These are phyloP conservation scores for Coccomyxa sp. DNA, from an alignment of 139 green algal genomes.

Conservation along the genomic window DNA sequence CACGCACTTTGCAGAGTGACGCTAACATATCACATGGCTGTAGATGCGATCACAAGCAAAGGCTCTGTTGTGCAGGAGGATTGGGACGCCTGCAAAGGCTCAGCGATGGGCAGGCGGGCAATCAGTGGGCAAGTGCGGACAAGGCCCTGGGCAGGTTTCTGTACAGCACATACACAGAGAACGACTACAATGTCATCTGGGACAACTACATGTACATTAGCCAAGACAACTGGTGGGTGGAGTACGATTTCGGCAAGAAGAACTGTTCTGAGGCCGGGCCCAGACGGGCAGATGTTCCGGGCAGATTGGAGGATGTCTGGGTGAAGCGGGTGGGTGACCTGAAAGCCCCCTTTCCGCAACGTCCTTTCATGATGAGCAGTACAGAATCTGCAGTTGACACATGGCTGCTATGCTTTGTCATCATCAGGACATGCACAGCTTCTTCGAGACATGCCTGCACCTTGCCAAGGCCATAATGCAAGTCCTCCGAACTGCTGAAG, in stretches of 20 bases:
- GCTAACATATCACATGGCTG: too few relatives aligned
- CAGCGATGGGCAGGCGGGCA: neutral
- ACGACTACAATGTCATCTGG: constrained; percentile 39
- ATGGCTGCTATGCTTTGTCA: too few relatives aligned
- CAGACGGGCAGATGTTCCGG: constrained; percentile 9
- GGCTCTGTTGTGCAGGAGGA: constrained; percentile 11
- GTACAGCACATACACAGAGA: constrained; percentile 47
- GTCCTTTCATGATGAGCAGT: too few relatives aligned
- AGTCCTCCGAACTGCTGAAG: too few relatives aligned
- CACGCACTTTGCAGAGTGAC: too few relatives aligned
- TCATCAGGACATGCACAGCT: too few relatives aligned
- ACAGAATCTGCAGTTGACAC: too few relatives aligned
- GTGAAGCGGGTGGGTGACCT: too few relatives aligned
- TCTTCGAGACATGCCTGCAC: too few relatives aligned
- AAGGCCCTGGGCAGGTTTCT: constrained; percentile 25
- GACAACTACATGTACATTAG: constrained; percentile 31
- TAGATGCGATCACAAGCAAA: too few relatives aligned
- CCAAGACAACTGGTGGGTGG: constrained; percentile 20
- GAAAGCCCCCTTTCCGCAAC: too few relatives aligned
- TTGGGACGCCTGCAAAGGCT: constrained; percentile 3
- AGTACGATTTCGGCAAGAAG: constrained; percentile 51
- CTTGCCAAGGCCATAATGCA: too few relatives aligned
- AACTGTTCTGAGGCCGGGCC: constrained; percentile 23
- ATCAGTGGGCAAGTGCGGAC: constrained; percentile 18
- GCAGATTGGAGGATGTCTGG: constrained; percentile 12